Evolutionary conservation across 805 yeast species (phyloP).

Genomic region (Metahyphopichia silvanorum): DNA sequence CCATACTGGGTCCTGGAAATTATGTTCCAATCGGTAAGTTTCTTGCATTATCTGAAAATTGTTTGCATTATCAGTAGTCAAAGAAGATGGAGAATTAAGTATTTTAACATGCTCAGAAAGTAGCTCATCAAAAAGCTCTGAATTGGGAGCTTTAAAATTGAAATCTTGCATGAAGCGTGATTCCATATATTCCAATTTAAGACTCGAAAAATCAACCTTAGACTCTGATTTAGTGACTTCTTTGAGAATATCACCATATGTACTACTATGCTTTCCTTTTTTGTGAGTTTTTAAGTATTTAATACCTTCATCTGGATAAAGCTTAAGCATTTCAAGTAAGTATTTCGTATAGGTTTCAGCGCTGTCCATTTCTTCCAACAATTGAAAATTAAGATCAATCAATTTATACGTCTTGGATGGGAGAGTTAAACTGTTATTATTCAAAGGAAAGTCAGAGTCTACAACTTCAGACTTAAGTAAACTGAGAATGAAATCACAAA

Average conservation of each 20-base stretch:
- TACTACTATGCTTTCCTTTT: slow-evolving; percentile 18
- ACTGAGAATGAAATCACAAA: background rate
- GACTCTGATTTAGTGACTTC: slow-evolving; percentile 21
- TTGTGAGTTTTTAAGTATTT: slow-evolving; percentile 27
- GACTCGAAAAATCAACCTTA: slow-evolving; percentile 20
- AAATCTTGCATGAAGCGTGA: slow-evolving; percentile 19
- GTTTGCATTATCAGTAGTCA: slow-evolving; percentile 13
- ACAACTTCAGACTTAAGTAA: background rate
- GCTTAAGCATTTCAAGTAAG: slow-evolving; percentile 28
- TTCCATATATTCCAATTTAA: slow-evolving; percentile 36
- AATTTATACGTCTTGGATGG: slow-evolving; percentile 3
- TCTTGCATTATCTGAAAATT: slow-evolving; percentile 23
- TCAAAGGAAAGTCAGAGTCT: background rate
- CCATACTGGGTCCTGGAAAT: slow-evolving; percentile 26
- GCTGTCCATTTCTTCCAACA: slow-evolving; percentile 14
- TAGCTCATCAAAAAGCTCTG: slow-evolving; percentile 24
- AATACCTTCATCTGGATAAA: slow-evolving; percentile 26
- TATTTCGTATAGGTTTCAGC: slow-evolving; percentile 25
- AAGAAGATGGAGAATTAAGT: slow-evolving; percentile 11
- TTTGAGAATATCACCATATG: slow-evolving; percentile 28
- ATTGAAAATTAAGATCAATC: slow-evolving; percentile 8
- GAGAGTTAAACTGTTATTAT: background rate
- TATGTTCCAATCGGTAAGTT: slow-evolving; percentile 28
- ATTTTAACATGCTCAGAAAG: slow-evolving; percentile 20
- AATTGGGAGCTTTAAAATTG: slow-evolving; percentile 2